Base-by-base conservation (phyloP, 768 basidiomycete species). In the Termitomyces sp. region DNA sequence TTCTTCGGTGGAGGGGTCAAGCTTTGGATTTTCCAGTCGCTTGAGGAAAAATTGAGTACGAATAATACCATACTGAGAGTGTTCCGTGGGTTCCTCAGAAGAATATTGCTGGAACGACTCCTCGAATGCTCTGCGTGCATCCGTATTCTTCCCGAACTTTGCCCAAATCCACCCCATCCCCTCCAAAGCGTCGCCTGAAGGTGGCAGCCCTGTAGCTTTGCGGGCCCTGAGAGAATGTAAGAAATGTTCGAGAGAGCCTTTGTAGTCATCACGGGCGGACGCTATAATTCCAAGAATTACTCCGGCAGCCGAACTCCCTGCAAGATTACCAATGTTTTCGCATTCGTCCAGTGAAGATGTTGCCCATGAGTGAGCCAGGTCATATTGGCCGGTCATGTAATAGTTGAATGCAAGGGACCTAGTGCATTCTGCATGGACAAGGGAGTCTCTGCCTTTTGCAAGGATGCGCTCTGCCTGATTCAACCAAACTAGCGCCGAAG, bases 81-180 rank as follows among this genome's bases (percentile, higher is more conserved):
- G 24, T 12, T 55, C 43, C 6, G 22, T 55, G 34, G 26, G 14
- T n/a, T 39, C 26, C 2, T 22, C 20, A 12, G 34, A 46, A 2
- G 43, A 22, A 53, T 40, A 47, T 18, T 47, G 24, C 18, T 33
- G 36, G 39, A 59, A 43, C 6, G 50, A 39, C 18, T 53, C 52
- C 22, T 59, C 36, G 10, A 59, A 49, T 22, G 58, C 58, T 14
- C 10, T 39, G 14, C 46, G 26, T 4, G 58, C 58, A 43, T 59
- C 53, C 27, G 22, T 32, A 26, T n/a, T 26, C 37, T 48, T 43
- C 40, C 46, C 46, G 14, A 54, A 22, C 24, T 54, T 59, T 16
- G 32, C 32, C 58, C 52, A 59, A 20, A 42, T 34, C n/a, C 36
- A 40, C 14, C 58, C 59, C 33, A 60, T 55, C 4, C 36, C 20